Base-by-base conservation (phyloP, 1,139 yeast genomes). In the Hansenula sp. region DNA sequence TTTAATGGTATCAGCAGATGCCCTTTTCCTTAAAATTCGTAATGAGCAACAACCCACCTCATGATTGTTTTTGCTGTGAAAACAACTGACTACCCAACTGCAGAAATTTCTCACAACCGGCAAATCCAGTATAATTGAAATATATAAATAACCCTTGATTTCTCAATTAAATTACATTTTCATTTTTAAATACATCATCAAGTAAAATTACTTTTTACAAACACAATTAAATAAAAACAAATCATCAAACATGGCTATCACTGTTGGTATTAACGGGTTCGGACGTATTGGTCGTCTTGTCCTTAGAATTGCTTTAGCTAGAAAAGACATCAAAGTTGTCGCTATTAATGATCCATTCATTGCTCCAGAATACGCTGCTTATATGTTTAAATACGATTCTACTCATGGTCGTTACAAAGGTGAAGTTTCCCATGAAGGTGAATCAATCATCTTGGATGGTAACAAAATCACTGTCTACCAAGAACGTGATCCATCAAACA, bases 311-410 rank as follows among this genome's bases (percentile, higher is more conserved):
- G 90, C 90, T 57, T 68, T 82, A 57, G 42, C 66, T 45, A 81
- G 89, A 77, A 64, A 71, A 53, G 85, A 79, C 73, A 73, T 84
- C 62, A 75, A 78, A 52, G 82, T 84, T 56, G 86, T 84, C 52
- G 92, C 88, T 52, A 65, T 84, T 75, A 84, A 84, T 66, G 90
- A 84, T 68, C 94, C 94, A 46, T 84, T 84, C 73, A 83, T 84
- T 66, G 77, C 82, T 52, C 75, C 86, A 50, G 92, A 83, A 56
- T 84, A 84, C 66, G 92, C 92, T 61, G 78, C 92, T 53, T 84
- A 84, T 78, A 79, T 84, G 86, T 83, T 84, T 82, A 82, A 83
- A 74, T 84, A 83, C 71, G 94, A 84, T 68, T 83, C 94, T 48
- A 84, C 92, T 53, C 94, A 84, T 76, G 88, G 92, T 66, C 71